Conservation (phyloP, 1,284 basidiomycete species). For the Trichosporon ovoides region DNA sequence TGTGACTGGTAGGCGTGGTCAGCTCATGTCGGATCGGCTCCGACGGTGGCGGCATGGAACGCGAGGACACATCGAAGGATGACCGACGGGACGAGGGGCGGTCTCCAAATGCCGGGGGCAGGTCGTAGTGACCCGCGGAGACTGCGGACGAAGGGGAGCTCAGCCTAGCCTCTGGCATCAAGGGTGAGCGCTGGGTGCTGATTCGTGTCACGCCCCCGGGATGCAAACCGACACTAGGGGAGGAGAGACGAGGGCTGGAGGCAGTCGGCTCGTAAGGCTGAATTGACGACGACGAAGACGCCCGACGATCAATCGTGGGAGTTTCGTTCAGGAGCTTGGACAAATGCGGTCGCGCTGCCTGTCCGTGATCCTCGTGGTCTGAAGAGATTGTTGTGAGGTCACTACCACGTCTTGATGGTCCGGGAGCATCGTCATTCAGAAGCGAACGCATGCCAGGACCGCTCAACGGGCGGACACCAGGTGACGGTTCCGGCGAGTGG, state of each 20-base stretch:
- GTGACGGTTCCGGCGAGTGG: conserved; percentile 4
- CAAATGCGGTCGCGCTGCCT: conserved; percentile 16
- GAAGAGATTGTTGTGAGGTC: conserved; percentile 13
- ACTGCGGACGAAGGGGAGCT: conserved; percentile 2
- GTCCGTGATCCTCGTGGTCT: conserved; percentile 13
- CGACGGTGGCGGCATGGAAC: conserved; percentile 35
- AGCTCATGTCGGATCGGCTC: conserved; percentile 15
- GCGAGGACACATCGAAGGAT: conserved; percentile 12
- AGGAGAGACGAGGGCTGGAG: conserved; percentile 9
- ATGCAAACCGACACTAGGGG: conserved; percentile 12
- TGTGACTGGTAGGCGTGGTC: conserved; percentile 1
- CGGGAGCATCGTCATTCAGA: conserved; percentile 15
- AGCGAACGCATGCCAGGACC: conserved; percentile 12
- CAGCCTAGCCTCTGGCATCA: conserved; percentile 6
- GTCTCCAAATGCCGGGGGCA: neutral
- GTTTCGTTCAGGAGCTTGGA: conserved; percentile 31
- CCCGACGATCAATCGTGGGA: conserved; percentile 7
- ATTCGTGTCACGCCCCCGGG: conserved; percentile 3
- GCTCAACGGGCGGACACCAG: conserved; percentile 12
- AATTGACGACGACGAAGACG: conserved; percentile 11
- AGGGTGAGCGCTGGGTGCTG: conserved; percentile 10
- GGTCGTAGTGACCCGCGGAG: neutral
- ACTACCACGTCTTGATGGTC: conserved; percentile 10
- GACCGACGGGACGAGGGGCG: conserved; percentile 18
- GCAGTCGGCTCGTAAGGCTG: neutral